Evolutionary conservation across 208 protist genomes (phyloP).

Genomic region (Angomonas deanei): DNA sequence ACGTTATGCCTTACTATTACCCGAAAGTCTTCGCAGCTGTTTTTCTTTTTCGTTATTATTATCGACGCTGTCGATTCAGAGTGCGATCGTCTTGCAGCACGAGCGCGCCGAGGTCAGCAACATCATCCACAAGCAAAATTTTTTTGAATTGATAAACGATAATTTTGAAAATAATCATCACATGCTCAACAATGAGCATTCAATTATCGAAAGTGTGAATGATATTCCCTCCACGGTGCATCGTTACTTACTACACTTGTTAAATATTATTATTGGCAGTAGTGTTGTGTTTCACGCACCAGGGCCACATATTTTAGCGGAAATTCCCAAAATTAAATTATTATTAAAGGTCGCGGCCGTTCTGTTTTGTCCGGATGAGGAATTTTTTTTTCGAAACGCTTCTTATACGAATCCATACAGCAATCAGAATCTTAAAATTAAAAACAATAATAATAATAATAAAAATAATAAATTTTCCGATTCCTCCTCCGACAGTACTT

Average conservation of each 20-base stretch:
- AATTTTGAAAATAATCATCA: neutral
- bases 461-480: neutral
- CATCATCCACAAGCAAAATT: constrained; percentile 72
- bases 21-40: constrained; percentile 49
- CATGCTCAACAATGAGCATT: neutral
- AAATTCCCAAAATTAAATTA: constrained; percentile 22
- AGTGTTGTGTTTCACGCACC: constrained; percentile 18
- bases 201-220: neutral
- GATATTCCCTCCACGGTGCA: constrained; percentile 26
- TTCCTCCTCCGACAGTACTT: neutral
- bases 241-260: constrained; percentile 75
- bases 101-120: constrained; percentile 42
- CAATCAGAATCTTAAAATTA: neutral
- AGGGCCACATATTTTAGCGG: constrained; percentile 30
- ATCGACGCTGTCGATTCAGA: constrained; percentile 71
- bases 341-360: constrained; percentile 53
- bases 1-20: constrained; percentile 42
- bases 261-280: constrained; percentile 64
- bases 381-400: neutral
- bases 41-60: constrained; percentile 85
- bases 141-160: constrained; percentile 56
- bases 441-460: neutral
- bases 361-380: constrained; percentile 34
- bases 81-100: constrained; percentile 71
- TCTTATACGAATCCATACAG: too few relatives aligned